Evolutionary conservation across 2,329 filamentous ascomycete genomes (phyloP).

Genomic region (Calonectria leucothoes): DNA sequence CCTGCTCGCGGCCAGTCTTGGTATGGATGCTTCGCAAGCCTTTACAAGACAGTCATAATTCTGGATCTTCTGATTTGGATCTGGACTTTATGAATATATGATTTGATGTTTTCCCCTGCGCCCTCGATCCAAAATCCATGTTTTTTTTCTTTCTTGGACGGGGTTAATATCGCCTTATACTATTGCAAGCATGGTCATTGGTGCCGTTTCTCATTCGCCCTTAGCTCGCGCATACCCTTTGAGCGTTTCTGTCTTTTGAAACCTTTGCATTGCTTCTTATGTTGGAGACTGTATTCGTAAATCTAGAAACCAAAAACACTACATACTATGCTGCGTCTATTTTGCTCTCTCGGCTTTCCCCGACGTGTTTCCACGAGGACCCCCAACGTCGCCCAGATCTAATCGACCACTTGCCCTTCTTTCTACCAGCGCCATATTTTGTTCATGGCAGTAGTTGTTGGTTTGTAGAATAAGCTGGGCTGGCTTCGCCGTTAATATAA

Average conservation of each 20-base stretch:
- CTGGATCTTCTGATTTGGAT: not conserved
- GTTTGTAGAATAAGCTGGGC: not conserved
- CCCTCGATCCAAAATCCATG: not conserved
- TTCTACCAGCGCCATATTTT: not conserved
- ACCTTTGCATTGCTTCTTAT: not conserved
- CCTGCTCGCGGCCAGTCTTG: slow-evolving; percentile 69
- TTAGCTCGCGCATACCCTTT: not conserved
- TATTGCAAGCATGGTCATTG: not conserved
- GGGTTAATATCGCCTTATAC: not conserved
- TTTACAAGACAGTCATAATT: slow-evolving; percentile 43
- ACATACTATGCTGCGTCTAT: not conserved
- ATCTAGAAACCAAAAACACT: not conserved
- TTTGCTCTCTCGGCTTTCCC: not conserved
- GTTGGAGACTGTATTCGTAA: not conserved
- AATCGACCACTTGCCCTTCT: not conserved
- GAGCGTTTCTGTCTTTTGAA: not conserved
- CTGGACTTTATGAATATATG: slow-evolving; percentile 30
- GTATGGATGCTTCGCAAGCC: slow-evolving; percentile 59
- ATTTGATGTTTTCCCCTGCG: slow-evolving; percentile 8
- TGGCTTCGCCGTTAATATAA: too few relatives aligned
- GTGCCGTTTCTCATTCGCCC: not conserved
- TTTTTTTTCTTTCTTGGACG: not conserved
- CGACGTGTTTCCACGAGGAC: not conserved
- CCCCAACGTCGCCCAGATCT: not conserved
- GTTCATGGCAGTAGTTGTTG: not conserved